Conservation (phyloP, 2,329 filamentous ascomycete species). For the Penicillium digitatum region DNA sequence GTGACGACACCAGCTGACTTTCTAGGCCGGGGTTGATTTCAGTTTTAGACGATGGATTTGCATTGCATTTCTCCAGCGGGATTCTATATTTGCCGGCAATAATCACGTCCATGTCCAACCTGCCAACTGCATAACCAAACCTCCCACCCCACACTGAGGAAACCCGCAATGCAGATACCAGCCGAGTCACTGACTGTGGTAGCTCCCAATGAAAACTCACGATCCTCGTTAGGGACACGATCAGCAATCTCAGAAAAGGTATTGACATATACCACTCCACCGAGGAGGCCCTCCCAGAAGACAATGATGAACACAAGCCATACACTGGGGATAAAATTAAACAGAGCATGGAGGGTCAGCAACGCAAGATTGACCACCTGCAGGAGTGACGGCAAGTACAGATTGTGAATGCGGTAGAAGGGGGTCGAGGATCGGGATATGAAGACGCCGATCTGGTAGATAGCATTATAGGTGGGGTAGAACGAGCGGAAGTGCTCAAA, state of each 20-base stretch:
- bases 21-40: neutral
- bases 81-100: conserved; percentile 52
- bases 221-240: conserved; percentile 67
- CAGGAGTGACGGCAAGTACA: conserved; percentile 78
- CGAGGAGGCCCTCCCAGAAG: conserved; percentile 91
- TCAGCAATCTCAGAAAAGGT: conserved; percentile 94
- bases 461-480: conserved; percentile 89
- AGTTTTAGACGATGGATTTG: neutral
- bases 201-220: conserved; percentile 86
- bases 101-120: conserved; percentile 71
- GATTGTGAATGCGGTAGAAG: conserved; percentile 72
- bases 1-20: conserved; percentile 5
- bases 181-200: conserved; percentile 89
- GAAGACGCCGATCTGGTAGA: conserved; percentile 95
- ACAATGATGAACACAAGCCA: conserved; percentile 81
- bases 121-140: conserved; percentile 79
- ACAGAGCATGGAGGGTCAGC: conserved; percentile 71
- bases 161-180: conserved; percentile 83
- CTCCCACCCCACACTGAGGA: conserved; percentile 79
- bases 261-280: conserved; percentile 90
- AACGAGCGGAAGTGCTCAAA: conserved; percentile 80
- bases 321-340: conserved; percentile 76
- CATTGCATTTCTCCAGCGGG: neutral
- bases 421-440: conserved; percentile 87
- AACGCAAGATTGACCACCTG: conserved; percentile 74